Base-by-base conservation (phyloP, 106 monocot species). In the Chionographis japonica region DNA sequence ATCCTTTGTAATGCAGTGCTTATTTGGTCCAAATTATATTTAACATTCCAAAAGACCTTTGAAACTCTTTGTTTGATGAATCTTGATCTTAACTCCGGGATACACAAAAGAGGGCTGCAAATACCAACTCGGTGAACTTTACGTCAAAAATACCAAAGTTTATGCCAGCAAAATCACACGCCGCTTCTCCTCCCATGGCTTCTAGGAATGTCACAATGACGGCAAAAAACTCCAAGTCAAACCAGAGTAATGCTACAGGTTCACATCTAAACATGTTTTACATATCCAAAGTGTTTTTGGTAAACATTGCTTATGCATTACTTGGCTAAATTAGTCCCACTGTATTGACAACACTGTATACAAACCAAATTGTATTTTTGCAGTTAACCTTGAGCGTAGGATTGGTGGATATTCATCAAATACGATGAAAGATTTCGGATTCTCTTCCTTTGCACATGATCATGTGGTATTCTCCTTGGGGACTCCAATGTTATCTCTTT, bases 91-190 rank as follows among this genome's bases (percentile, higher is more conserved):
- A 73, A 91, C 80, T 69, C 17, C 71, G 16, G 39, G 54, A 9
- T 71, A 86, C 68, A 68, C 86, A 85, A 41, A 90, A 84, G 64
- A 88, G 81, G 69, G 66, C 79, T 40, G 73, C 78, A 40, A 79
- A 76, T 62, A 14, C 59, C 37, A 62, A 20, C 40, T 66, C 68
- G 3, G 18, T 50, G 70, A 76, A 69, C 63, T 72, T 75, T 37
- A 16, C 80, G 68, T 81, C 81, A 58, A 93, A 88, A 76, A 36
- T 81, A 13, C 86, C 78, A 8, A 93, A 77, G 61, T 52, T 91
- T 39, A 64, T 51, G 41, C 67, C 68, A 16, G 56, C 54, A 42
- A 75, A 66, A 52, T 53, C 61, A 37, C n/a, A 58, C 4, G 46
- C 35, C 50, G 51, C 75, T 35, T 73, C 84, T 50, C 16, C 69